Evolutionary conservation across 345 rosid genomes (phyloP).

Genomic region (Lepidium didymum): DNA sequence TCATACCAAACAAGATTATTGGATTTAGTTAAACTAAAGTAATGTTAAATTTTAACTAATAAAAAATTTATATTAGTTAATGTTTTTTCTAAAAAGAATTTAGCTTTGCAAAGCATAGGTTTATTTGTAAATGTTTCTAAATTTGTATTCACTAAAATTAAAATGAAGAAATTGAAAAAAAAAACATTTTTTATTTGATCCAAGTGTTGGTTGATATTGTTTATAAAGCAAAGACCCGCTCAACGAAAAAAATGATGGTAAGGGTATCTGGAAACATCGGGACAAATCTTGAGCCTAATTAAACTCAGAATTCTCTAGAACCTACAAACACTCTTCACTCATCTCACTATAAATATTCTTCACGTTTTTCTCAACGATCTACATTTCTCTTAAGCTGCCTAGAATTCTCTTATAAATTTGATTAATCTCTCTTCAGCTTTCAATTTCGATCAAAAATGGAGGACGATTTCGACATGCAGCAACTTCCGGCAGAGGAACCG

Average conservation of each 20-base stretch:
- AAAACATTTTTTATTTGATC: too few relatives aligned
- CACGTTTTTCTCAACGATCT: background rate
- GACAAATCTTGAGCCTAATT: background rate
- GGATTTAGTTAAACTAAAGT: too few relatives aligned
- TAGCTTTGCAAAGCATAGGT: too few relatives aligned
- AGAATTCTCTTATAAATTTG: background rate
- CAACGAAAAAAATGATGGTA: background rate
- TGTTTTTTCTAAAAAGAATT: too few relatives aligned
- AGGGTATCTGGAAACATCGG: conserved; percentile 17
- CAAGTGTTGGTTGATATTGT: too few relatives aligned
- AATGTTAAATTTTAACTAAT: too few relatives aligned
- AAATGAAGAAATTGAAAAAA: too few relatives aligned
- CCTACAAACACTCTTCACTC: background rate
- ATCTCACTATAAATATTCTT: background rate
- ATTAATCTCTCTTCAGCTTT: background rate
- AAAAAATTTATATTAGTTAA: too few relatives aligned
- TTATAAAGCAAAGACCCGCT: background rate
- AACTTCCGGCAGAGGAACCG: conserved; percentile 19
- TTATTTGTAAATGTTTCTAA: too few relatives aligned
- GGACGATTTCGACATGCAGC: conserved; percentile 46
- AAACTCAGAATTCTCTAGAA: background rate
- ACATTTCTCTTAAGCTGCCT: background rate
- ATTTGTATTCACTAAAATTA: too few relatives aligned
- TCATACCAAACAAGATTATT: too few relatives aligned
- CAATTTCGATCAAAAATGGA: conserved; percentile 31